Percentiles rank a stretch among this genome's conserved stretches.
These are phyloP conservation scores for Eucalyptus guilfoylei DNA, from an alignment of 345 rosid genomes.

Conservation along the genomic window DNA sequence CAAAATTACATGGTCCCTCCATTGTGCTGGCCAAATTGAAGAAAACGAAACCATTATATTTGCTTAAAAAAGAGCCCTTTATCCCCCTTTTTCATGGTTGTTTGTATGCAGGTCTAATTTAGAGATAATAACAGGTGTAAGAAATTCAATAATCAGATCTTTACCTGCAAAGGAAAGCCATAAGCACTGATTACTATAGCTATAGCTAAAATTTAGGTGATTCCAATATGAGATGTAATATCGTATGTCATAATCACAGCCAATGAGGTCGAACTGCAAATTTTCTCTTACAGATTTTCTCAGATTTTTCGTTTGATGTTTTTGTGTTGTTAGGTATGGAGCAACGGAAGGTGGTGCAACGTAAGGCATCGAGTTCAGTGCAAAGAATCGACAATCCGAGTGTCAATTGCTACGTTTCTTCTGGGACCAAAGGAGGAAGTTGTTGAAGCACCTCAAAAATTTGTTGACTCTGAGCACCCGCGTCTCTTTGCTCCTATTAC, in stretches of 20 bases:
- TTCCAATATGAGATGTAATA: neutral
- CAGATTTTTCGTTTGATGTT: neutral
- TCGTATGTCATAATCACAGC: neutral
- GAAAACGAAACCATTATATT: neutral
- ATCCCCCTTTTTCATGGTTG: neutral
- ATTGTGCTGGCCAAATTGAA: neutral
- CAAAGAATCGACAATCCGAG: constrained; percentile 42
- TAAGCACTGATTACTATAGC: neutral
- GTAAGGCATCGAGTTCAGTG: constrained; percentile 81
- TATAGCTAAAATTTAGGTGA: neutral
- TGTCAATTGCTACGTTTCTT: constrained; percentile 66
- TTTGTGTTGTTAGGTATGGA: constrained; percentile 38
- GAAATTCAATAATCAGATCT: neutral
- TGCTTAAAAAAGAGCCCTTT: neutral
- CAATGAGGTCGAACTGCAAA: neutral
- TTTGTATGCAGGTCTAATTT: neutral
- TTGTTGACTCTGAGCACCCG: constrained; percentile 36
- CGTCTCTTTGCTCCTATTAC: constrained; percentile 29
- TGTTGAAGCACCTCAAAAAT: constrained; percentile 28
- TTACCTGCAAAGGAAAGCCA: neutral
- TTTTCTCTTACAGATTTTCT: neutral
- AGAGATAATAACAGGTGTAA: neutral
- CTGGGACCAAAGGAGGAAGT: constrained; percentile 43
- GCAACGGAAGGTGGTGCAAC: constrained; percentile 63
- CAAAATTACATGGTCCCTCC: neutral